Conservation (phyloP, 768 basidiomycete species). For the Infundibulicybe gibba region DNA sequence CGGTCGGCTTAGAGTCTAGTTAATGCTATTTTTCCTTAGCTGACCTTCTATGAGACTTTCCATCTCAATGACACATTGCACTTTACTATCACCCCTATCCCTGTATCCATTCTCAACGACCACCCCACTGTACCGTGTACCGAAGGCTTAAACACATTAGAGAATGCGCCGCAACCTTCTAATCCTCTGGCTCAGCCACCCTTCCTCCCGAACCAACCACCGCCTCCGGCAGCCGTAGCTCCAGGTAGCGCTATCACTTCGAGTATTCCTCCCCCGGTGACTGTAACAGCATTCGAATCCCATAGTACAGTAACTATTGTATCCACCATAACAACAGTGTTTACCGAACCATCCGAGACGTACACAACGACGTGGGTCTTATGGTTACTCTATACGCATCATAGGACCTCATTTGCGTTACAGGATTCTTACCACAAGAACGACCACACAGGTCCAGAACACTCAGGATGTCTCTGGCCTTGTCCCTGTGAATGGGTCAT, state of each 20-base stretch:
- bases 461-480: slow-evolving; percentile 7
- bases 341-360: background rate
- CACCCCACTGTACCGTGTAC: slow-evolving; percentile 17
- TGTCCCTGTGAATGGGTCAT: slow-evolving; percentile 7
- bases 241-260: background rate
- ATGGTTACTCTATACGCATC: background rate
- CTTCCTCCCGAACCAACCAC: slow-evolving; percentile 17
- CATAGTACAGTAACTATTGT: background rate
- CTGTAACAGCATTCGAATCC: background rate
- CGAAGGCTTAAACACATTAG: slow-evolving; percentile 14
- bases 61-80: slow-evolving; percentile 24
- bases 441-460: slow-evolving; percentile 8
- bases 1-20: background rate
- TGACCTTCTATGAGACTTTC: slow-evolving; percentile 43
- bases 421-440: slow-evolving; percentile 2
- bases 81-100: slow-evolving; percentile 38
- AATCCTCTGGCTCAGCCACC: slow-evolving; percentile 27
- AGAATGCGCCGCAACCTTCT: slow-evolving; percentile 29
- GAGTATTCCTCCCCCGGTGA: background rate
- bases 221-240: no score
- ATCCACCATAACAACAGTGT: background rate
- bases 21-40: slow-evolving; percentile 17
- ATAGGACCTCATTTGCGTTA: background rate
- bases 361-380: background rate
- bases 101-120: slow-evolving; percentile 28